A percentile compares a stretch with the other conserved stretches of the same genome.
Evolutionary conservation across 805 yeast species (phyloP).

Genomic region (Candida insectorum): DNA sequence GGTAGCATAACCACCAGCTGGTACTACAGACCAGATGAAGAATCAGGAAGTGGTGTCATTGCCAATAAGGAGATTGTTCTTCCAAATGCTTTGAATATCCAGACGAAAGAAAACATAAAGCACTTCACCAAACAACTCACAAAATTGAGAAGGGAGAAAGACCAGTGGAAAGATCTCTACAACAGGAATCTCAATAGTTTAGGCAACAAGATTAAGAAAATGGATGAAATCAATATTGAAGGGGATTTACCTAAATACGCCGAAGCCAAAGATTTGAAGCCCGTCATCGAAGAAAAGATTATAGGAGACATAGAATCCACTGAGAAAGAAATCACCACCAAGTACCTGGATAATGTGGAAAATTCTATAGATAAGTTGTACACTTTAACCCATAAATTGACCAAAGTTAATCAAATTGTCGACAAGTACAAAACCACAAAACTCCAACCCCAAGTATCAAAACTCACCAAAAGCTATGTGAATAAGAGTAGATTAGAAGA

Average conservation of each 20-base stretch:
- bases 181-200: slow-evolving; percentile 16
- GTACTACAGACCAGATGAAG: slow-evolving; percentile 46
- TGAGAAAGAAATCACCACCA: slow-evolving; percentile 9
- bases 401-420: slow-evolving; percentile 21
- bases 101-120: slow-evolving; percentile 47
- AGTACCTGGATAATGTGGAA: slow-evolving; percentile 19
- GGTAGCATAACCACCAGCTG: slow-evolving; percentile 66
- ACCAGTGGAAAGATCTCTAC: slow-evolving; percentile 42
- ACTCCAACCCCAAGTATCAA: slow-evolving; percentile 18
- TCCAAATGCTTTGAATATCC: slow-evolving; percentile 60
- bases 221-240: slow-evolving; percentile 3
- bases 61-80: slow-evolving; percentile 30
- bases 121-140: slow-evolving; percentile 43
- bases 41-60: slow-evolving; percentile 15
- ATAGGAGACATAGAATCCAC: slow-evolving; percentile 9
- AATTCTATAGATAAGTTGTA: slow-evolving; percentile 36
- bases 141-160: slow-evolving; percentile 44
- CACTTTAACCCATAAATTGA: slow-evolving; percentile 26
- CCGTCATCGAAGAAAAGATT: slow-evolving; percentile 5
- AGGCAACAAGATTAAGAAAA: slow-evolving; percentile 7
- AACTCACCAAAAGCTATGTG: slow-evolving; percentile 19
- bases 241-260: background rate
- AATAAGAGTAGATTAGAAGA: slow-evolving; percentile 14
- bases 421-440: slow-evolving; percentile 15
- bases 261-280: background rate